phyloP scores from a whole-genome alignment of 2,329 filamentous ascomycete genomes.

The Penicillium sp. region DNA sequence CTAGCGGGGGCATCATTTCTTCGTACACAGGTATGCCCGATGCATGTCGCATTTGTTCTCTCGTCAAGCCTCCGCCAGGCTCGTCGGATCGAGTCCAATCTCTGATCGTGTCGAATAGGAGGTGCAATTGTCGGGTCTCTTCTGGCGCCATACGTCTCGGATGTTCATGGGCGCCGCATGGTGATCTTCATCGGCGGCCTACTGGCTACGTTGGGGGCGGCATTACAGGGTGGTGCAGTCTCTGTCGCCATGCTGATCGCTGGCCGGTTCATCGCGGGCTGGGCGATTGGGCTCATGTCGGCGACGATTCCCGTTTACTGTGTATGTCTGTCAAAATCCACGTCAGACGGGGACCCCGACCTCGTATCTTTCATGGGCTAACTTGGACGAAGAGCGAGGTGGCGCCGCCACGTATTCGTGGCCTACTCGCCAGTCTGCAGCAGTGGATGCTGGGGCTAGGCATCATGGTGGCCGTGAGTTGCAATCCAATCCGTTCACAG shows the following conservation, averaged over 20 bases:
- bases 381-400: conserved; percentile 38
- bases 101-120: conserved; percentile 28
- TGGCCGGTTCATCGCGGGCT: conserved; percentile 54
- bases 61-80: neutral
- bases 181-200: conserved; percentile 39
- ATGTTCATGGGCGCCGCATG: conserved; percentile 35
- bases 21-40: conserved; percentile 38
- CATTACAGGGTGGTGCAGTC: conserved; percentile 41
- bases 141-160: conserved; percentile 36
- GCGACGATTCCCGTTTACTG: conserved; percentile 53
- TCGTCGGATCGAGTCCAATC: neutral
- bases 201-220: conserved; percentile 36
- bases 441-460: conserved; percentile 52
- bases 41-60: neutral
- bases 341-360: neutral
- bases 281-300: conserved; percentile 53
- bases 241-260: conserved; percentile 50
- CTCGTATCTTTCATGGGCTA: neutral
- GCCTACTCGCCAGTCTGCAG: conserved; percentile 44
- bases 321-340: conserved; percentile 22
- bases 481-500: conserved; percentile 14
- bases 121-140: conserved; percentile 44
- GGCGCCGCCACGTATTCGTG: conserved; percentile 42
- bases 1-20: conserved; percentile 43
- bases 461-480: conserved; percentile 43